These are phyloP conservation scores for Euphrasia confusa DNA, from an alignment of 257 asterid genomes.

Conservation along the genomic window DNA sequence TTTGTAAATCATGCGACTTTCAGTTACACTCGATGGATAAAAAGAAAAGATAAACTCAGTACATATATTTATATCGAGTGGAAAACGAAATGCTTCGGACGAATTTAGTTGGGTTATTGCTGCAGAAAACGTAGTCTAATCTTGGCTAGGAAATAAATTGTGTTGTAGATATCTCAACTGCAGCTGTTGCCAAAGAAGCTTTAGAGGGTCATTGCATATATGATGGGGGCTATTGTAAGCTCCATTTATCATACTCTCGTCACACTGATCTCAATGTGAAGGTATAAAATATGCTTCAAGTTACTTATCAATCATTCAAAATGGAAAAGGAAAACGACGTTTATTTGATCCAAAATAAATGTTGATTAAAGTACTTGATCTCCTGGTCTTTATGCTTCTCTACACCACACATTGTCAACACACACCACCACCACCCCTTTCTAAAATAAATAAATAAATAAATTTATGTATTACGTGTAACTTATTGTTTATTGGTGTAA, in stretches of 20 bases:
- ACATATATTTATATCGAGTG: conserved; percentile 3
- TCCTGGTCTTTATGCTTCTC: conserved; percentile 33
- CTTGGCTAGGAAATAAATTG: neutral
- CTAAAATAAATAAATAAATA: neutral
- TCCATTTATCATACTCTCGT: conserved; percentile 95
- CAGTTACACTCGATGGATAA: conserved; percentile 12
- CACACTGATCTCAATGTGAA: conserved; percentile 93
- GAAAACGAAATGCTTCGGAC: neutral
- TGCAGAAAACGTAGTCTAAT: neutral
- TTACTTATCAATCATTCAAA: conserved; percentile 19
- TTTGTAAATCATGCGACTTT: neutral
- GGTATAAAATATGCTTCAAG: conserved; percentile 53
- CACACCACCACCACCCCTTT: neutral
- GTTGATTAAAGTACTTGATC: conserved; percentile 15
- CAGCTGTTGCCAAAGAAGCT: conserved; percentile 66
- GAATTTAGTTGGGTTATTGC: neutral
- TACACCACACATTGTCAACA: conserved; percentile 1
- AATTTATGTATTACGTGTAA: neutral
- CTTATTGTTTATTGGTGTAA: conserved; percentile 2
- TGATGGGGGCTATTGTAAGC: conserved; percentile 99
- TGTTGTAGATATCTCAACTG: conserved; percentile 58
- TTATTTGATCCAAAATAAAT: conserved; percentile 18
- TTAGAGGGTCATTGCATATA: conserved; percentile 91
- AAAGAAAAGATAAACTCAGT: neutral
- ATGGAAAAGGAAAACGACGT: conserved; percentile 1